A percentile compares a stretch with the other conserved stretches of the same genome.
Conservation (phyloP, 140 eudicot species). For the Ambrosia hybrid region DNA sequence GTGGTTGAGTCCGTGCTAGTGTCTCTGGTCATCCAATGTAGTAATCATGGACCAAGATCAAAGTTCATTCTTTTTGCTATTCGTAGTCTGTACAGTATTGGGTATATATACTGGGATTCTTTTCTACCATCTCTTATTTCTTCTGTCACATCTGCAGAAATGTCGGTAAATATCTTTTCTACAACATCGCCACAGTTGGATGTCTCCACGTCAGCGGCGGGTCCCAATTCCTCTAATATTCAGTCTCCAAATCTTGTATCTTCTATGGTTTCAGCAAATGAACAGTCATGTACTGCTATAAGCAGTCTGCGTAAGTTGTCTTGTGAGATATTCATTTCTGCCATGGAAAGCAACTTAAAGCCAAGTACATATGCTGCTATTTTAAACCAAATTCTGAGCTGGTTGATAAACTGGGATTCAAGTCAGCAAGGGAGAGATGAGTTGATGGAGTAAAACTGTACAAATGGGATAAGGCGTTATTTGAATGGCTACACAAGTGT, state of each 20-base stretch:
- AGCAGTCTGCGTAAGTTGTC: conserved; percentile 75
- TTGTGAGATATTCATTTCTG: conserved; percentile 59
- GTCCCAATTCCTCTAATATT: conserved; percentile 44
- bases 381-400: conserved; percentile 61
- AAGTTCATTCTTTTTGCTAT: conserved; percentile 80
- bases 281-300: conserved; percentile 56
- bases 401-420: conserved; percentile 81
- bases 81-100: conserved; percentile 62
- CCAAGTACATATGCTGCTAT: conserved; percentile 71
- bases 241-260: conserved; percentile 74
- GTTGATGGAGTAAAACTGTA: conserved; percentile 29
- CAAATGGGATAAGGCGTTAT: conserved; percentile 56
- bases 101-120: conserved; percentile 71
- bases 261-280: conserved; percentile 61
- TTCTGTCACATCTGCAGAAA: conserved; percentile 68
- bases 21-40: conserved; percentile 73
- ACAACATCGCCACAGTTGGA: not conserved
- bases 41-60: conserved; percentile 74
- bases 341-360: conserved; percentile 58
- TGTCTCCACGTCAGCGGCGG: conserved; percentile 31
- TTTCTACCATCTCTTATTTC: conserved; percentile 81
- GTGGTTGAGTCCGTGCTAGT: conserved; percentile 75
- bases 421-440: conserved; percentile 60
- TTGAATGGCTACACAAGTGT: conserved; percentile 59
- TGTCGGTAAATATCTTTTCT: conserved; percentile 20